Conservation (phyloP, 805 yeast species). For the Komagataella pseudopastoris region DNA sequence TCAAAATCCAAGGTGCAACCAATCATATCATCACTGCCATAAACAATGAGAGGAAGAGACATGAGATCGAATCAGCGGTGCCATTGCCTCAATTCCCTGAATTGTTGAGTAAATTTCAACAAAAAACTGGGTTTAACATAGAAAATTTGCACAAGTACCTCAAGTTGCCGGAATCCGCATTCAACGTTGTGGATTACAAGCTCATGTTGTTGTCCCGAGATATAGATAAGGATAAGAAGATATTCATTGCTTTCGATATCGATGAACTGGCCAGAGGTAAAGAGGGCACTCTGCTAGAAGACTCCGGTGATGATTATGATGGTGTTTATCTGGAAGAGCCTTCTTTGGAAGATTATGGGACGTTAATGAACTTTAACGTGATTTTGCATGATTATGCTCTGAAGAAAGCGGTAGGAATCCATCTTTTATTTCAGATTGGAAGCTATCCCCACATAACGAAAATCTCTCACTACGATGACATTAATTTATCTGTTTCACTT, state of each 20-base stretch:
- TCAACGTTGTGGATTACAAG: constrained; percentile 4
- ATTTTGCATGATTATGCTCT: constrained; percentile 2
- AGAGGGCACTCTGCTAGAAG: constrained; percentile 1
- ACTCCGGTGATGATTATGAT: neutral
- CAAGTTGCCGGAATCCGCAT: neutral
- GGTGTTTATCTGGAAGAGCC: neutral
- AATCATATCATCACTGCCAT: neutral
- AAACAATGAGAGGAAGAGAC: neutral
- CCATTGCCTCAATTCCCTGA: neutral
- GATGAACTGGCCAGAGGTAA: neutral
- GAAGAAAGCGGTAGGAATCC: constrained; percentile 4
- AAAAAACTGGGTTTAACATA: neutral
- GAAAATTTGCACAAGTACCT: neutral
- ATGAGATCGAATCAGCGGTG: neutral
- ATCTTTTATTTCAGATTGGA: constrained; percentile 2
- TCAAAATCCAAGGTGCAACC: neutral
- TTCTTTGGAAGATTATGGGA: neutral
- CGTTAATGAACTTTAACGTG: constrained; percentile 5
- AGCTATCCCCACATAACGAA: constrained; percentile 4
- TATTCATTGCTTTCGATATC: constrained; percentile 4
- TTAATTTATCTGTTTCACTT: constrained; percentile 4
- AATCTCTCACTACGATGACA: constrained; percentile 2
- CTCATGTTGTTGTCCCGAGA: constrained; percentile 3
- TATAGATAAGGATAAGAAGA: constrained; percentile 1
- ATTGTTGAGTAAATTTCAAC: neutral